Base-by-base conservation (phyloP, 1,284 basidiomycete genomes). In the Limonomyces culmigenus region DNA sequence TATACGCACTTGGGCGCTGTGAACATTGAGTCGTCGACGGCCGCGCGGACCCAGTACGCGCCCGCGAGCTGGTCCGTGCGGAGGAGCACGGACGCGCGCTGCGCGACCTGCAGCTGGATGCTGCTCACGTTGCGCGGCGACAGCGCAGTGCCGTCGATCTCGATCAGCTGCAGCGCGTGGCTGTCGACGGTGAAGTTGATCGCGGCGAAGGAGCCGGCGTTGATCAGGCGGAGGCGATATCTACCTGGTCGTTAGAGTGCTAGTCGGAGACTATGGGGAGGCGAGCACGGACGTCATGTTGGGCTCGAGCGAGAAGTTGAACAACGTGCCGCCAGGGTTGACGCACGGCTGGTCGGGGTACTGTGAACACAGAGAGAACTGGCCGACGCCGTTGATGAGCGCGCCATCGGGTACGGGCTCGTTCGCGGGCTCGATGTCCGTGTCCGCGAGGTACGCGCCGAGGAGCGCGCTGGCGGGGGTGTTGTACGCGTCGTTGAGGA, bases 181-280 rank as follows among this genome's bases (percentile, higher is more conserved):
- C n/a, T n/a, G n/a, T n/a, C n/a, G n/a, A n/a, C n/a, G n/a, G n/a
- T n/a, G 49, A 45, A 67, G 65, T 3, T 43, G 43, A 62, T 49
- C n/a, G 55, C 50, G 15, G 60, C 59, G 43, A 62, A 58, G 18
- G 58, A 55, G 21, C 67, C 67, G 0, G 60, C 45, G 48, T 72
- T 64, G 45, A 70, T 53, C 35, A 74, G 48, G n/a, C 70, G 62
- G 16, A 74, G 49, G 23, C 69, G 65, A 42, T 68, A 63, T 19
- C n/a, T n/a, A n/a, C n/a, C n/a, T n/a, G n/a, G n/a, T n/a, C n/a
- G 47, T 49, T 39, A 46, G 47, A 43, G 49, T 47, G 5, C 40
- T 41, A 17, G 29, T 34, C 20, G 34, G 27, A 37, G 19, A 33
- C 32, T 27, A 29, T 30, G 31, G 20, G 34, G 14, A 19, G 29